Percentiles rank a stretch among this genome's conserved stretches.
Conservation (phyloP, 169 alveolate genomes). For the Plasmodium cynomolgi region DNA sequence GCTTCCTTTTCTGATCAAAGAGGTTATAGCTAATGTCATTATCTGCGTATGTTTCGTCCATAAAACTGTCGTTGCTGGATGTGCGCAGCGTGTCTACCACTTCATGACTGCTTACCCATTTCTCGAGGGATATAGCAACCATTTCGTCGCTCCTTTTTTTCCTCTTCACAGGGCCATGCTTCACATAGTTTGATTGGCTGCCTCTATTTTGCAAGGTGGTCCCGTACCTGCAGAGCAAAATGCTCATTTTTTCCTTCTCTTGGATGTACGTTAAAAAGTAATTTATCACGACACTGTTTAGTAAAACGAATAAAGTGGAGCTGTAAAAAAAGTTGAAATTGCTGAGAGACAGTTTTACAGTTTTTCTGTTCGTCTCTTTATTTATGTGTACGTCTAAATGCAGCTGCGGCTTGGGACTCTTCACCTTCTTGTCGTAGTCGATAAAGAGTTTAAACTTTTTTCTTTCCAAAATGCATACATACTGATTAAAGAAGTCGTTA, state of each 20-base stretch:
- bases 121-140: conserved; percentile 8
- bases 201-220: not conserved
- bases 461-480: conserved; percentile 52
- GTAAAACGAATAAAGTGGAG: conserved; percentile 54
- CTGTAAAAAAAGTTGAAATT: conserved; percentile 64
- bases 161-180: not conserved
- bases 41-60: not conserved
- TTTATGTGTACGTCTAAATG: conserved; percentile 54
- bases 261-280: conserved; percentile 46
- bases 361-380: conserved; percentile 13
- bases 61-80: not conserved
- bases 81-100: conserved; percentile 22
- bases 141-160: not conserved
- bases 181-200: not conserved
- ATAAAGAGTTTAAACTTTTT: conserved; percentile 50
- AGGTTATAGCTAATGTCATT: not conserved
- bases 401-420: conserved; percentile 16
- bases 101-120: conserved; percentile 33
- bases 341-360: conserved; percentile 25
- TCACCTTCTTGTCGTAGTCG: conserved; percentile 25
- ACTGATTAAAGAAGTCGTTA: not conserved
- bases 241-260: conserved; percentile 35
- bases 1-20: not conserved
- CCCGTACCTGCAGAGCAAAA: not conserved
- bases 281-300: conserved; percentile 31